Conservation (phyloP, 331 rosid species). For the Malus hybrid region DNA sequence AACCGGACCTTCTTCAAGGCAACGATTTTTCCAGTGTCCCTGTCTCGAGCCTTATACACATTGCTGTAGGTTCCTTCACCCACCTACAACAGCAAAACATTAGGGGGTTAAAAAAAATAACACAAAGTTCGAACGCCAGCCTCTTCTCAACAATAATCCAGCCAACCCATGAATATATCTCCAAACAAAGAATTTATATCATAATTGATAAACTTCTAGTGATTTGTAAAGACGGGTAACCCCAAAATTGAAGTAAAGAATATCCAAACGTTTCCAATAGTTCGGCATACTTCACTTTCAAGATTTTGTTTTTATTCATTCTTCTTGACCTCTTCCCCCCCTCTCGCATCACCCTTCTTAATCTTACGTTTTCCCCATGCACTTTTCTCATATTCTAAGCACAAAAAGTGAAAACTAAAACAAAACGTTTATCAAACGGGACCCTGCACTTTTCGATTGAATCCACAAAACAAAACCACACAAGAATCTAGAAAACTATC, state of each 20-base stretch:
- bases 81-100: slow-evolving; percentile 41
- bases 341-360: neutral
- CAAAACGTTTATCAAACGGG: too few species aligned
- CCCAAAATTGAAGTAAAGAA: neutral
- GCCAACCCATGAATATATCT: neutral
- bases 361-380: neutral
- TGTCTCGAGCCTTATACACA: slow-evolving; percentile 76
- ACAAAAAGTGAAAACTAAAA: neutral
- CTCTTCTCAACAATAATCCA: neutral
- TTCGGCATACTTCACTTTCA: neutral
- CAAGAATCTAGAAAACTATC: neutral
- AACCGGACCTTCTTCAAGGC: slow-evolving; percentile 77
- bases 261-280: neutral
- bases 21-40: slow-evolving; percentile 59
- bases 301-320: neutral
- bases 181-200: neutral
- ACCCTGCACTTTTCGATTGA: neutral
- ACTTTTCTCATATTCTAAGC: neutral
- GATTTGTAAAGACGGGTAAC: neutral
- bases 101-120: too few species aligned
- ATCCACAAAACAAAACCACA: neutral
- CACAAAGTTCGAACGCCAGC: neutral
- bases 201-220: neutral
- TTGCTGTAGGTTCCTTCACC: slow-evolving; percentile 95
- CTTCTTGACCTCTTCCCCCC: neutral